These are phyloP conservation scores for Tuber borchii DNA, from an alignment of 495 filamentous ascomycete genomes.

Conservation along the genomic window DNA sequence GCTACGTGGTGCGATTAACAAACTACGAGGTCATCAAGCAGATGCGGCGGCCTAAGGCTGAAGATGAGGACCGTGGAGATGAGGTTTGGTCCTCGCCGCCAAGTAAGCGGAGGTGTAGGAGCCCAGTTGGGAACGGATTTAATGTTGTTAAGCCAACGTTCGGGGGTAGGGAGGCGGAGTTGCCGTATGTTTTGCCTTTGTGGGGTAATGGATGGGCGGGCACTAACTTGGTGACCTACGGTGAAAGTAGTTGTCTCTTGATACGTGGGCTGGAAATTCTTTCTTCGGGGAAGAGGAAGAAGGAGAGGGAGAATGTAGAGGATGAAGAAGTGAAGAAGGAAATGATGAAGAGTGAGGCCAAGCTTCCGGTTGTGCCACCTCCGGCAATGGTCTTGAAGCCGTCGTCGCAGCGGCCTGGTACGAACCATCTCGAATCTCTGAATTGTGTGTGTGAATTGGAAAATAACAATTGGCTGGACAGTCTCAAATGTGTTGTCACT, in stretches of 20 bases:
- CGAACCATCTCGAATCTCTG: not conserved
- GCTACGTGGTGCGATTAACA: not conserved
- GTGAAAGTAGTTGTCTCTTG: not conserved
- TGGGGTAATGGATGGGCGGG: not conserved
- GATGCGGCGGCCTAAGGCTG: not conserved
- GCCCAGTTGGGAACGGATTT: not conserved
- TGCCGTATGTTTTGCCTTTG: not conserved
- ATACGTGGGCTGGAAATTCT: not conserved
- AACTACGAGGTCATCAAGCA: not conserved
- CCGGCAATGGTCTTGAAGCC: not conserved
- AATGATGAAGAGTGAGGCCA: conserved; percentile 7
- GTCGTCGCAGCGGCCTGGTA: not conserved
- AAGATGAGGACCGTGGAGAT: not conserved
- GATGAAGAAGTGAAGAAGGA: conserved; percentile 9
- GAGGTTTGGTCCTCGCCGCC: not conserved
- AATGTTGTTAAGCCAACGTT: not conserved
- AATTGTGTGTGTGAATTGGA: not conserved
- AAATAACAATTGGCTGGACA: conserved; percentile 4
- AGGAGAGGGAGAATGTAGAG: not conserved
- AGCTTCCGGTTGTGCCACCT: conserved; percentile 4
- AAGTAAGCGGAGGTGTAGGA: not conserved
- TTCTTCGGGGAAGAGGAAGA: not conserved
- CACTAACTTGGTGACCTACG: not conserved
- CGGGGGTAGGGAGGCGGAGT: not conserved
- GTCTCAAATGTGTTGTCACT: not conserved